These are phyloP conservation scores for Stentor roeselii DNA, from an alignment of 73 alveolate genomes.

Conservation along the genomic window DNA sequence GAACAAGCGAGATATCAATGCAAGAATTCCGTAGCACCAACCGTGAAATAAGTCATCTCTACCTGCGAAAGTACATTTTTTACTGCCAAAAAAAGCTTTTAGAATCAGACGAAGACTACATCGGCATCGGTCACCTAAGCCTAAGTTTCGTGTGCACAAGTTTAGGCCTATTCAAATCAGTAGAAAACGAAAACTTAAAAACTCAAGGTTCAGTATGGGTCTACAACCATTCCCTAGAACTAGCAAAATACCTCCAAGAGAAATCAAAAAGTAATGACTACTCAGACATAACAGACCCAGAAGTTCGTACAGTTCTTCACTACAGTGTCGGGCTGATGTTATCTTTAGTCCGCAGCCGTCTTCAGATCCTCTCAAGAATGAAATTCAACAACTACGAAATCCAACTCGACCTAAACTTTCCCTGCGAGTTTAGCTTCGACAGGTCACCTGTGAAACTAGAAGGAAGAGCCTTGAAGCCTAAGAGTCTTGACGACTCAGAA, in stretches of 20 bases:
- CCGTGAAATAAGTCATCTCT: background rate
- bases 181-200: background rate
- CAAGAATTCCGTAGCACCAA: constrained; percentile 5
- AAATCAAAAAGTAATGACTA: background rate
- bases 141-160: background rate
- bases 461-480: constrained; percentile 6
- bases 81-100: background rate
- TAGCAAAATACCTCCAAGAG: constrained; percentile 13
- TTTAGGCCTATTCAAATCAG: background rate
- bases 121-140: constrained; percentile 2
- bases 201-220: background rate
- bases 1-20: background rate
- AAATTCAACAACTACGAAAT: background rate
- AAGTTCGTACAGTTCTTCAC: constrained; percentile 3
- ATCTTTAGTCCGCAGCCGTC: constrained; percentile 12
- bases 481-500: background rate
- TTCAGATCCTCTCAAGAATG: background rate
- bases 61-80: background rate
- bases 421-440: background rate
- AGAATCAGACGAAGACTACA: background rate
- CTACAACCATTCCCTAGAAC: background rate
- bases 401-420: background rate
- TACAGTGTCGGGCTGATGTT: constrained; percentile 20
- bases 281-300: background rate
- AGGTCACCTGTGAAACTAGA: constrained; percentile 19